Evolutionary conservation across 108 stramenopile species (phyloP), one percentile per base, ranked within the genome.

Genomic region (Stephanodiscus minutulus): DNA sequence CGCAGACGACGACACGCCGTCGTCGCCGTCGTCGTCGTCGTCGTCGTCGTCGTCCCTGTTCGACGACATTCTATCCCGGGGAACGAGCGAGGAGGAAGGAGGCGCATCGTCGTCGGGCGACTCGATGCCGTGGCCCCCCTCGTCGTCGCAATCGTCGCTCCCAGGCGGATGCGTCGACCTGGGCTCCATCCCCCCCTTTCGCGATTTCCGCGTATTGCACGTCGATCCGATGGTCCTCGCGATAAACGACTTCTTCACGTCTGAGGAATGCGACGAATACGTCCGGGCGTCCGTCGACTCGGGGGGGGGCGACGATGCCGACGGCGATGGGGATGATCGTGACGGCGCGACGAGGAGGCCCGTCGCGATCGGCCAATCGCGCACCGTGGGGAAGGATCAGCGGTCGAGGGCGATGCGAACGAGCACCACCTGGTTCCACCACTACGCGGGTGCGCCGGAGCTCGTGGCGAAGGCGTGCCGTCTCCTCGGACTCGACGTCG

Each of bases 381-480:
- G 78, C 52, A 93, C 92, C 5, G 87, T 93, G 10, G 92, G 92
- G 31, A 93, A 89, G 60, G 89, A 93, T 66, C 50, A 73, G n/a
- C 54, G 44, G 13, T 79, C 87, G 41, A 79, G 81, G 61, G 73
- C 91, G 0, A 89, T 90, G 47, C 78, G 91, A 6, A 93, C 91
- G 0, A 82, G 80, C 37, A 93, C 91, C 0, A 93, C 91, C 0
- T 93, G 89, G 89, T 93, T 88, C 61, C 82, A 93, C 78, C 77
- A 90, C 61, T 93, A 82, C 70, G 75, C 70, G 54, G 67, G 66
- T 47, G 84, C 85, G 22, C 89, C 92, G 15, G 89, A 88, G 64
- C 61, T 93, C 6, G 87, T 93, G 89, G 81, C 83, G 58, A 93
- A 90, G 61, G 92, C 88, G 33, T 86, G 81, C 12, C 82, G 89